Conservation (phyloP, 495 filamentous ascomycete species). For the Thozetella sp. region DNA sequence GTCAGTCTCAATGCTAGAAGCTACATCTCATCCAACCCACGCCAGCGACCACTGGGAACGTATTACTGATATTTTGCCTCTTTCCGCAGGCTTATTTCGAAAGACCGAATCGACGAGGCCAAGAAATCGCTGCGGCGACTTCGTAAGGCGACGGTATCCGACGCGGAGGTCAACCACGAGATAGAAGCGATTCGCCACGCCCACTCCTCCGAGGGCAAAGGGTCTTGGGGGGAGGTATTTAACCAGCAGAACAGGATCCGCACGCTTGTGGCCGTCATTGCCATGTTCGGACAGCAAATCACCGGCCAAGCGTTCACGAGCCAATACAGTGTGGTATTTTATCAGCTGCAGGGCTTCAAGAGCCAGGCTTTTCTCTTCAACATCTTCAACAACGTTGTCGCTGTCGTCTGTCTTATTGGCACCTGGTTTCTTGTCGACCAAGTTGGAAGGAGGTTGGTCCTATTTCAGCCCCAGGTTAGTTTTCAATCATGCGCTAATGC, state of each 20-base stretch:
- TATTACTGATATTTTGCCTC: not conserved
- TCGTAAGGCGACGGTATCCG: constrained; percentile 8
- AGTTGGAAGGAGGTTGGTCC: constrained; percentile 9
- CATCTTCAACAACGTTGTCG: constrained; percentile 12
- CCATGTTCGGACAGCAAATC: constrained; percentile 25
- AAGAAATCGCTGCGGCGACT: constrained; percentile 10
- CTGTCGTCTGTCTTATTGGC: constrained; percentile 9
- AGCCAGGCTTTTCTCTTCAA: constrained; percentile 17
- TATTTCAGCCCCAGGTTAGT: not conserved
- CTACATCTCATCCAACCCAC: too few relatives aligned
- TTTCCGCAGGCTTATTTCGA: constrained; percentile 13
- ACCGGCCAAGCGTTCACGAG: constrained; percentile 21
- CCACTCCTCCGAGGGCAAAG: constrained; percentile 16
- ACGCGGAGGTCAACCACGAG: constrained; percentile 16
- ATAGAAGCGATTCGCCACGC: constrained; percentile 14
- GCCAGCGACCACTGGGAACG: too few relatives aligned
- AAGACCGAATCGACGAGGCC: constrained; percentile 14
- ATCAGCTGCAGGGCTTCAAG: constrained; percentile 18
- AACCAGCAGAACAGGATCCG: constrained; percentile 14
- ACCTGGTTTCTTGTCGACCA: constrained; percentile 17
- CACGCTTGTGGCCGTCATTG: constrained; percentile 18
- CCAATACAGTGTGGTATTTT: constrained; percentile 22
- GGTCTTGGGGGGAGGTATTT: constrained; percentile 22
- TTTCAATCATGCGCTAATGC: not conserved
- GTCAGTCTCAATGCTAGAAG: too few relatives aligned